Conservation (phyloP, 805 yeast species). For the Candida ortonii region DNA sequence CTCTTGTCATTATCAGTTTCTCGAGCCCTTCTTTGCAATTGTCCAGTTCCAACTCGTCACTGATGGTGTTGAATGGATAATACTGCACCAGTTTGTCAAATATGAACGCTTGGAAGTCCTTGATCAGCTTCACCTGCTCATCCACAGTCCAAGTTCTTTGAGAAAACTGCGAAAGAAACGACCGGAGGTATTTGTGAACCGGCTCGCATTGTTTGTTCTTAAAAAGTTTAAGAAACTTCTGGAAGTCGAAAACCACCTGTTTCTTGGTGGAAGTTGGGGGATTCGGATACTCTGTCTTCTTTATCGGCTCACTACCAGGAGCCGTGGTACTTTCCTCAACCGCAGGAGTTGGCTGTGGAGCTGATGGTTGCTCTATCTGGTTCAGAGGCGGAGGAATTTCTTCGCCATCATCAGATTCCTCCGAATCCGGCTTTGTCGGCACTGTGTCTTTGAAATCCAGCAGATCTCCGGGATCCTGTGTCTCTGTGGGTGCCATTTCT, state of each 20-base stretch:
- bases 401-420: slow-evolving; percentile 1
- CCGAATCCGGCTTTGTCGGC: not conserved
- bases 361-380: not conserved
- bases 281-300: slow-evolving; percentile 25
- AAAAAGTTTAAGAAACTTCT: slow-evolving; percentile 67
- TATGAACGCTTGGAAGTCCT: slow-evolving; percentile 75
- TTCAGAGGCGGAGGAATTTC: not conserved
- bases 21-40: slow-evolving; percentile 91
- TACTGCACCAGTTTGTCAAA: slow-evolving; percentile 55
- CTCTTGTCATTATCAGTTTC: slow-evolving; percentile 83
- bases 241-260: slow-evolving; percentile 70
- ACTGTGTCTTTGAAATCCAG: slow-evolving; percentile 1
- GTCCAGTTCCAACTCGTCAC: slow-evolving; percentile 52
- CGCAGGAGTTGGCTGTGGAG: not conserved
- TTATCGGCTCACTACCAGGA: slow-evolving; percentile 1
- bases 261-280: slow-evolving; percentile 30
- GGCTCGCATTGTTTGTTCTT: slow-evolving; percentile 82
- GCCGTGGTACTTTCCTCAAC: not conserved
- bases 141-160: slow-evolving; percentile 65
- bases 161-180: slow-evolving; percentile 76
- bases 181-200: slow-evolving; percentile 76
- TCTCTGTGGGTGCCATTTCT: no score
- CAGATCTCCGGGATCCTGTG: no score
- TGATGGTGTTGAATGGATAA: slow-evolving; percentile 73
- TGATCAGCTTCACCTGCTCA: slow-evolving; percentile 75